Evolutionary conservation across 805 yeast species (phyloP).

Genomic region (Saccharomycopsis sp.): DNA sequence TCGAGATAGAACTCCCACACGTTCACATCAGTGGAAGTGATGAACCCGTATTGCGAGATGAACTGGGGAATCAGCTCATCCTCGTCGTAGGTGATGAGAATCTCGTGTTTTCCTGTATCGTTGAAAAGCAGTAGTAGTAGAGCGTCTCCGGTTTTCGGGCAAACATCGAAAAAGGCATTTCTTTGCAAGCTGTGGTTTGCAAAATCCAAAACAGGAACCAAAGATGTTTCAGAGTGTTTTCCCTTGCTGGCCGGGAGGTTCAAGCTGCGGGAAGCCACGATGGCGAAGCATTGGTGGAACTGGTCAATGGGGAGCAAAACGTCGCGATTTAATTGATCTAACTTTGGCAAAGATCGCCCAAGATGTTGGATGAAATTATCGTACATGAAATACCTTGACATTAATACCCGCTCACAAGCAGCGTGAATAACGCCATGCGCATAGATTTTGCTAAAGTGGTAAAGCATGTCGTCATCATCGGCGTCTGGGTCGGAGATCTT

Average conservation of each 20-base stretch:
- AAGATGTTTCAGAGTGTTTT: background rate
- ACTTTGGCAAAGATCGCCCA: no score
- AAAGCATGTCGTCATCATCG: background rate
- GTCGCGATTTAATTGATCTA: no score
- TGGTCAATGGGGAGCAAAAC: no score
- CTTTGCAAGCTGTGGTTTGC: slow-evolving; percentile 7
- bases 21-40: background rate
- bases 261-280: slow-evolving; percentile 2
- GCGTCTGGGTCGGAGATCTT: background rate
- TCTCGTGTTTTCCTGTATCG: background rate
- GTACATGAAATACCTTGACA: background rate
- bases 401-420: background rate
- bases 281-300: slow-evolving; percentile 6
- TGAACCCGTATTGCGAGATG: background rate
- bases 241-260: slow-evolving; percentile 3
- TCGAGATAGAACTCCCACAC: slow-evolving; percentile 3
- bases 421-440: background rate
- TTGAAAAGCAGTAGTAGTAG: background rate
- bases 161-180: slow-evolving; percentile 11
- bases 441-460: background rate
- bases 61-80: background rate
- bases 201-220: slow-evolving; percentile 11
- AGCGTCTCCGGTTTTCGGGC: background rate
- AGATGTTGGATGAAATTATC: background rate
- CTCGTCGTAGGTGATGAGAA: slow-evolving; percentile 4